phyloP scores from a whole-genome alignment of 371 early-diverging fungal genomes.

The Zychaea mexicana region DNA sequence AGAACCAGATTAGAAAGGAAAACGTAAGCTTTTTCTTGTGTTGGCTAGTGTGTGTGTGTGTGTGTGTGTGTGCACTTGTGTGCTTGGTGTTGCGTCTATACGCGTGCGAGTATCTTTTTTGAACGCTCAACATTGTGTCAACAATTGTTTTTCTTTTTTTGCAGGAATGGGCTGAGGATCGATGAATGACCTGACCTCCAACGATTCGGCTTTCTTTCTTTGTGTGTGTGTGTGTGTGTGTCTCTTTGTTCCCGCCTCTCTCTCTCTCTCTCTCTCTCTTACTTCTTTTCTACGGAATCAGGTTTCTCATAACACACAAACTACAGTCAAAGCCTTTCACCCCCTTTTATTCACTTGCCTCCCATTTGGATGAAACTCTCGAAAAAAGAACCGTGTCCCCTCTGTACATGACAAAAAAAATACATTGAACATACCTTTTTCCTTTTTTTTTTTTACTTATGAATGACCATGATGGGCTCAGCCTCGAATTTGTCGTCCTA shows the following conservation, averaged over 20 bases:
- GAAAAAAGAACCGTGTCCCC: too few relatives aligned
- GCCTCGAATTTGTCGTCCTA: too few relatives aligned
- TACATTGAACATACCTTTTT: too few relatives aligned
- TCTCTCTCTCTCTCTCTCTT: neutral
- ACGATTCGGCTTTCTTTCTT: neutral
- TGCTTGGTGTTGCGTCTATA: neutral
- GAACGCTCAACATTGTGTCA: neutral
- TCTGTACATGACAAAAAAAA: too few relatives aligned
- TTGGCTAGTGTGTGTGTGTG: neutral
- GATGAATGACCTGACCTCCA: conserved; percentile 48
- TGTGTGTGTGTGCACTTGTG: conserved; percentile 14
- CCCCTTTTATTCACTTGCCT: neutral
- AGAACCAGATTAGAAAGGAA: conserved; percentile 87
- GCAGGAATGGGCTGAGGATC: conserved; percentile 85
- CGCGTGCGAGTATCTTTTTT: too few relatives aligned
- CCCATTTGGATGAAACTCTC: too few relatives aligned
- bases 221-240: neutral
- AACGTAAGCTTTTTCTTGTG: conserved; percentile 58
- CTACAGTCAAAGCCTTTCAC: too few relatives aligned
- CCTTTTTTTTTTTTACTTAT: too few relatives aligned
- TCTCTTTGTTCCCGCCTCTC: neutral
- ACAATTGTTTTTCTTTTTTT: neutral
- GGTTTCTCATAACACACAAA: too few relatives aligned
- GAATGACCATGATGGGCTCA: too few relatives aligned
- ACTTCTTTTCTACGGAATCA: neutral